Percentiles rank a stretch among this genome's conserved stretches.
phyloP scores from a whole-genome alignment of 345 rosid species.

The Zanthoxylum bungeanum region DNA sequence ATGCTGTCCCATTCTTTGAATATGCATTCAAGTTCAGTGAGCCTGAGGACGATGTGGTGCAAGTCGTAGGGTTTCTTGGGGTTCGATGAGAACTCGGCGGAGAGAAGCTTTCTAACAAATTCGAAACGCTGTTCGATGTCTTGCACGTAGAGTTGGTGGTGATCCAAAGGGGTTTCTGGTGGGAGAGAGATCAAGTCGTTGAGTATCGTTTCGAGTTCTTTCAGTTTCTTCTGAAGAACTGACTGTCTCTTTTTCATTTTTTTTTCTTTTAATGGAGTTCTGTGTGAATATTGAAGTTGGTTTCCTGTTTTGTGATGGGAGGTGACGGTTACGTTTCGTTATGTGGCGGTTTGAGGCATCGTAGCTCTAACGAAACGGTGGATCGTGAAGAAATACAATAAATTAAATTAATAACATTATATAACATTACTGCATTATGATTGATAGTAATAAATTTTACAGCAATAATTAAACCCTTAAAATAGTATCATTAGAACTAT shows the following conservation, averaged over 20 bases:
- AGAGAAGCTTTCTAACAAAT: constrained; percentile 36
- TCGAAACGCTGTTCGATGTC: constrained; percentile 35
- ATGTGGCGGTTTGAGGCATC: constrained; percentile 8
- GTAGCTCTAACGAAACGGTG: background rate
- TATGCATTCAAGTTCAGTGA: constrained; percentile 23
- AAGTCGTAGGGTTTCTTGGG: constrained; percentile 30
- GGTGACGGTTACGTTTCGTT: background rate
- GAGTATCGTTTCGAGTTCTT: constrained; percentile 35
- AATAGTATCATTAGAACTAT: too few species aligned
- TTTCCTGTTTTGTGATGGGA: background rate
- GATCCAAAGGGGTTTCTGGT: background rate
- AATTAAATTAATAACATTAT: background rate
- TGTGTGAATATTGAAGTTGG: too few species aligned
- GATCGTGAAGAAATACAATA: background rate
- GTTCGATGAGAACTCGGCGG: constrained; percentile 38
- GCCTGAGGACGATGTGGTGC: constrained; percentile 20
- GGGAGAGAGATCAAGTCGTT: constrained; percentile 17
- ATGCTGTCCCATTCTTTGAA: constrained; percentile 26
- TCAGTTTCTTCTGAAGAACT: constrained; percentile 40
- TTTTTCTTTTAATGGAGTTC: background rate
- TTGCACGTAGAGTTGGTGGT: constrained; percentile 13
- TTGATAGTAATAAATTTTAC: too few species aligned
- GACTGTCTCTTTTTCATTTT: constrained; percentile 29
- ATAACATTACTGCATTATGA: too few species aligned
- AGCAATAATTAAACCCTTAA: too few species aligned